phyloP scores from a whole-genome alignment of 768 basidiomycete genomes.

The Coprinopsis sp. region DNA sequence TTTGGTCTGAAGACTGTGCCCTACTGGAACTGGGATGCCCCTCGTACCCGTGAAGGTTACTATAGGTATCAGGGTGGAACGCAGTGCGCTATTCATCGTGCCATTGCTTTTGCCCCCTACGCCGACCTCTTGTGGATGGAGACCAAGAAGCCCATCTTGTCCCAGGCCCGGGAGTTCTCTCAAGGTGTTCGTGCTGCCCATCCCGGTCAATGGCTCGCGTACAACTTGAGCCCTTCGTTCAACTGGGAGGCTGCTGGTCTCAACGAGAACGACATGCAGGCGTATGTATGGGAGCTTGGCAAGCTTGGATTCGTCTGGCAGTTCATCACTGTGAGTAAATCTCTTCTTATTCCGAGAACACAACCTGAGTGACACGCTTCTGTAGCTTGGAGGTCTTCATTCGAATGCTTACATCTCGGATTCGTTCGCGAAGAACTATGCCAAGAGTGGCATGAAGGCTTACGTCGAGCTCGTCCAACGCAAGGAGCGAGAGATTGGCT shows the following conservation, averaged over 20 bases:
- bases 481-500: constrained; percentile 87
- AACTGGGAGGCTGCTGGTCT: constrained; percentile 95
- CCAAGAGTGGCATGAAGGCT: constrained; percentile 97
- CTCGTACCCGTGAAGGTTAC: constrained; percentile 92
- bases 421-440: constrained; percentile 81
- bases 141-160: constrained; percentile 89
- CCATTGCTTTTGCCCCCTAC: constrained; percentile 90
- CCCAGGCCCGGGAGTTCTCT: constrained; percentile 91
- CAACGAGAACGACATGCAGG: constrained; percentile 76
- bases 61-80: constrained; percentile 98
- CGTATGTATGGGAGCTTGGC: constrained; percentile 88
- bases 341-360: neutral
- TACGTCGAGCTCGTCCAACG: constrained; percentile 94
- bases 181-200: constrained; percentile 76
- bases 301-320: constrained; percentile 98
- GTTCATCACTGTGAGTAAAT: constrained; percentile 82
- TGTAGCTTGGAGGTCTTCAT: constrained; percentile 90
- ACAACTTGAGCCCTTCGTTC: constrained; percentile 92
- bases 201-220: constrained; percentile 93
- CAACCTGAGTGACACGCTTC: constrained; percentile 8
- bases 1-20: constrained; percentile 72
- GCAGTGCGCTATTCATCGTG: constrained; percentile 88
- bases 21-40: constrained; percentile 94
- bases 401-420: constrained; percentile 97
- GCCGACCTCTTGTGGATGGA: constrained; percentile 95